These are phyloP conservation scores for Cicer judaicum DNA, from an alignment of 306 rosid genomes.

Conservation along the genomic window DNA sequence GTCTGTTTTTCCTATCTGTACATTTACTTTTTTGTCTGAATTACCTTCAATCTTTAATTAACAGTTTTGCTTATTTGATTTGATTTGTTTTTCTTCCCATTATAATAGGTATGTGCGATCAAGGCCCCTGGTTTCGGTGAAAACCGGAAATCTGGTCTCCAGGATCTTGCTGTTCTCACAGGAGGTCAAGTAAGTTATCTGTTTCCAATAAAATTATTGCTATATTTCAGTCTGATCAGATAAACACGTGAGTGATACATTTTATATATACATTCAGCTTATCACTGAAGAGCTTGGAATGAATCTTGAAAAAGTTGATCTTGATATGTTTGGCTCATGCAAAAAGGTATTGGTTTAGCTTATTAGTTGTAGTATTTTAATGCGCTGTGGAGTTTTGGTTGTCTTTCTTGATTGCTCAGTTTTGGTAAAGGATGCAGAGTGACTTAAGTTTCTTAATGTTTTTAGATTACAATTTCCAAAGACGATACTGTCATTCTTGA, in stretches of 20 bases:
- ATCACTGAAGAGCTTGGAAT: conserved; percentile 93
- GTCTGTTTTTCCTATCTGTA: conserved; percentile 46
- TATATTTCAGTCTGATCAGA: background rate
- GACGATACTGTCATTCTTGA: conserved; percentile 97
- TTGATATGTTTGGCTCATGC: conserved; percentile 81
- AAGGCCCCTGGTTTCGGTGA: conserved; percentile 99
- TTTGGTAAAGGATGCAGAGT: background rate
- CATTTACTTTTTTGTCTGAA: background rate
- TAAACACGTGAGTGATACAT: conserved; percentile 11
- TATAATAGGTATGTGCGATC: conserved; percentile 83
- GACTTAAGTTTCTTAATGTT: conserved; percentile 16
- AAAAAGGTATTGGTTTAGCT: conserved; percentile 68
- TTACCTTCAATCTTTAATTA: background rate
- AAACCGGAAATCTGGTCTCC: conserved; percentile 79
- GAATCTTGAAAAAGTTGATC: conserved; percentile 90
- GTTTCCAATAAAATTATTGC: background rate
- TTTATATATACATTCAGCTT: conserved; percentile 56
- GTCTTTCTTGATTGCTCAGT: background rate
- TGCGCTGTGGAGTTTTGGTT: background rate
- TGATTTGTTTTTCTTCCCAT: conserved; percentile 10
- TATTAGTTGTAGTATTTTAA: background rate
- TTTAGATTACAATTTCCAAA: conserved; percentile 83
- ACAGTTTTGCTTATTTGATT: conserved; percentile 24
- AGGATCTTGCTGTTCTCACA: conserved; percentile 90
- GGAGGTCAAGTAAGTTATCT: conserved; percentile 76